phyloP scores from a whole-genome alignment of 495 filamentous ascomycete genomes.

The Penicillium dipodomyicola region DNA sequence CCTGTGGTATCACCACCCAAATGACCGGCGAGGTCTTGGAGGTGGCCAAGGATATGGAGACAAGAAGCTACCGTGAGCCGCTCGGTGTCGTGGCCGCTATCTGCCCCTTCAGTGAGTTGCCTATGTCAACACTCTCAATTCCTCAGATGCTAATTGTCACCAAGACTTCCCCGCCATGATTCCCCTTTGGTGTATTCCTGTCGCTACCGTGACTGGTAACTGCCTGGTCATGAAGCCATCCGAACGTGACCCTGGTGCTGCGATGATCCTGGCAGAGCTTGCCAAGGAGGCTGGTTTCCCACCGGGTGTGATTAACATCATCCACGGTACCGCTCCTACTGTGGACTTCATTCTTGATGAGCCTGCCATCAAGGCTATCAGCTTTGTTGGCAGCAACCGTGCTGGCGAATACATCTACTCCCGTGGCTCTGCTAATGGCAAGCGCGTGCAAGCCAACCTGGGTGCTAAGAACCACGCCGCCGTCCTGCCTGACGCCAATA shows the following conservation, averaged over 20 bases:
- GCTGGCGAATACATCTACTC: constrained; percentile 96
- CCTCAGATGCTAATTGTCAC: constrained; percentile 14
- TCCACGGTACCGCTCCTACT: constrained; percentile 86
- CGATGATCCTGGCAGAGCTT: constrained; percentile 96
- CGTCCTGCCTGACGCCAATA: constrained; percentile 93
- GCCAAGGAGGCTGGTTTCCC: constrained; percentile 91
- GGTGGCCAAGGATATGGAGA: constrained; percentile 99
- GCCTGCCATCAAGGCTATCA: constrained; percentile 95
- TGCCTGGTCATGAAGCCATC: constrained; percentile 94
- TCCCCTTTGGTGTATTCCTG: constrained; percentile 93
- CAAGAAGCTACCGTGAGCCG: constrained; percentile 86
- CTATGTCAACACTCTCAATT: neutral
- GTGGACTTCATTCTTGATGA: constrained; percentile 98
- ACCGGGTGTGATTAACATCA: constrained; percentile 87
- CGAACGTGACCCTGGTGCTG: constrained; percentile 95
- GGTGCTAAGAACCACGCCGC: constrained; percentile 99
- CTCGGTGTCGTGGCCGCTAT: constrained; percentile 94
- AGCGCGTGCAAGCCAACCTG: constrained; percentile 94
- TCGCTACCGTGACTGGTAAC: constrained; percentile 93
- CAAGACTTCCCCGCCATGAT: constrained; percentile 99
- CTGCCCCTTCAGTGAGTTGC: constrained; percentile 88
- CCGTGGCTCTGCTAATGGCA: constrained; percentile 86
- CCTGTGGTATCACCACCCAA: constrained; percentile 91
- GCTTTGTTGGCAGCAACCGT: constrained; percentile 94
- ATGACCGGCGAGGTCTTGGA: constrained; percentile 93